These are phyloP conservation scores for Lactarius sp. DNA, from an alignment of 768 basidiomycete genomes.

Conservation along the genomic window DNA sequence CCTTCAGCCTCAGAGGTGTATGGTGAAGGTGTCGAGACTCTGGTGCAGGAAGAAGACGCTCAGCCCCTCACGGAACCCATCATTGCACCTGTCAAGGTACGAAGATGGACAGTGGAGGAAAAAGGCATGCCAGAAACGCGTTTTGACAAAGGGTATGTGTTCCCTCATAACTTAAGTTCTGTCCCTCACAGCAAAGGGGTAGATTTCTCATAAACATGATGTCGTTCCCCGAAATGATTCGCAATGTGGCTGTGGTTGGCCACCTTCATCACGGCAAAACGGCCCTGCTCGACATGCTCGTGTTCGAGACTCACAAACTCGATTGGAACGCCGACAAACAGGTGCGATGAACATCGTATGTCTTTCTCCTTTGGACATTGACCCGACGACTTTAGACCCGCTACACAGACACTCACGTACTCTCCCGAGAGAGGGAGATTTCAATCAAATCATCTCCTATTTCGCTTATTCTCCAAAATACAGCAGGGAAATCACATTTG, in stretches of 20 bases:
- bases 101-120: conserved; percentile 93
- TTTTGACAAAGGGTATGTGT: conserved; percentile 89
- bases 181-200: conserved; percentile 10
- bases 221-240: conserved; percentile 87
- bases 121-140: conserved; percentile 94
- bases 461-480: conserved; percentile 83
- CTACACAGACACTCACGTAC: conserved; percentile 92
- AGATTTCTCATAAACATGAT: conserved; percentile 93
- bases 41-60: conserved; percentile 97
- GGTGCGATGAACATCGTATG: conserved; percentile 30
- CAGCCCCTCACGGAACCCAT: conserved; percentile 95
- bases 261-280: conserved; percentile 99
- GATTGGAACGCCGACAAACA: conserved; percentile 89
- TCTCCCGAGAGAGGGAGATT: conserved; percentile 84
- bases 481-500: conserved; percentile 87
- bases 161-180: background rate
- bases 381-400: conserved; percentile 52
- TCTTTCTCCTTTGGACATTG: conserved; percentile 12
- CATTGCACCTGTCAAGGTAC: conserved; percentile 88
- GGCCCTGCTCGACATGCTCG: conserved; percentile 93
- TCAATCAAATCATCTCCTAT: conserved; percentile 97
- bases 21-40: conserved; percentile 88
- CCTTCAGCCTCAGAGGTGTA: conserved; percentile 89
- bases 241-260: conserved; percentile 94
- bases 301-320: conserved; percentile 94